These are phyloP conservation scores for Backusella mclennaniae DNA, from an alignment of 192 early-diverging fungal species.

Conservation along the genomic window DNA sequence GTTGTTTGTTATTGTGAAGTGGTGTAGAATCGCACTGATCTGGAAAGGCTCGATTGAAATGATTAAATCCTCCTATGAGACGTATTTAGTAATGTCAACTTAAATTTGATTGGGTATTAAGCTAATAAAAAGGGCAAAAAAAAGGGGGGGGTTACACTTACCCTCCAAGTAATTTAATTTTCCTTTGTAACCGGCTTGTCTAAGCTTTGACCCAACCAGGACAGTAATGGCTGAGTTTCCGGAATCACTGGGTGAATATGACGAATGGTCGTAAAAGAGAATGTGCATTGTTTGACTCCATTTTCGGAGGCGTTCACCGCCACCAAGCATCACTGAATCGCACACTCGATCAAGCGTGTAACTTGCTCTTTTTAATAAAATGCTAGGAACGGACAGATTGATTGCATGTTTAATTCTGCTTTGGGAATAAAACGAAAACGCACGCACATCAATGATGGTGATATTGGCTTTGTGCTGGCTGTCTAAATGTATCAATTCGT, in stretches of 20 bases:
- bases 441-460: constrained; percentile 61
- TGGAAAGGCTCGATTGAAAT: constrained; percentile 22
- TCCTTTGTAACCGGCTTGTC: constrained; percentile 40
- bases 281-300: constrained; percentile 60
- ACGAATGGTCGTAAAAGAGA: constrained; percentile 62
- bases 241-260: constrained; percentile 34
- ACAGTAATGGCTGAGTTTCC: constrained; percentile 1
- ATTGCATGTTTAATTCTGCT: constrained; percentile 54
- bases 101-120: background rate
- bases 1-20: background rate
- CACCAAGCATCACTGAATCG: constrained; percentile 31
- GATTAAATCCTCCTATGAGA: constrained; percentile 42
- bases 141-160: constrained; percentile 19
- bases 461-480: background rate
- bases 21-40: constrained; percentile 29
- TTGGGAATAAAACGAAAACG: constrained; percentile 45
- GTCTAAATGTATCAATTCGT: background rate
- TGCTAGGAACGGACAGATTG: constrained; percentile 66
- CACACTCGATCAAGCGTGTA: constrained; percentile 59
- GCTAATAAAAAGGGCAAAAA: background rate
- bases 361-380: constrained; percentile 59
- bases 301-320: constrained; percentile 31
- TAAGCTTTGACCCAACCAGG: constrained; percentile 51
- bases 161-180: constrained; percentile 43
- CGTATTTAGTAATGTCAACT: background rate